These are phyloP conservation scores for Pelargonium fulgidum DNA, from an alignment of 441 rosid genomes.

Conservation along the genomic window DNA sequence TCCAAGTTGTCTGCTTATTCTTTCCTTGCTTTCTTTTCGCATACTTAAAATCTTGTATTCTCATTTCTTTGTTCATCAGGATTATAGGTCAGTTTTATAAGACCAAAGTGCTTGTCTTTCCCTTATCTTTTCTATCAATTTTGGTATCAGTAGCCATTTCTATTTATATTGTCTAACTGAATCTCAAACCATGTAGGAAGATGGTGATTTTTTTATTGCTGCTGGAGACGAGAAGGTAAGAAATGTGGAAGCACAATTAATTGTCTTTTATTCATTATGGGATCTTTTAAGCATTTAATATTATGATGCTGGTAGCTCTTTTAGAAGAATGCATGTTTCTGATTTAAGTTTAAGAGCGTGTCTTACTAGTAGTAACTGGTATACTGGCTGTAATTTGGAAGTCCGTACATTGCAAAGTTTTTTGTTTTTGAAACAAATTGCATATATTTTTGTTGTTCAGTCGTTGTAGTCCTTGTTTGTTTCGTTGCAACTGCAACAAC, in stretches of 20 bases:
- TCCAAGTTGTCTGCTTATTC: neutral
- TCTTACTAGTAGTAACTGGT: neutral
- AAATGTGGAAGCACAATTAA: conserved; percentile 22
- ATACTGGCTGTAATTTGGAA: neutral
- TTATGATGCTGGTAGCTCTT: conserved; percentile 9
- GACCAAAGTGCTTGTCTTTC: neutral
- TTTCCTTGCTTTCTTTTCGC: neutral
- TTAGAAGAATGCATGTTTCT: neutral
- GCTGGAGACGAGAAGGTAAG: conserved; percentile 76
- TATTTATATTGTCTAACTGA: neutral
- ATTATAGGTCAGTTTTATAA: neutral
- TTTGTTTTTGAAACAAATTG: too few relatives aligned
- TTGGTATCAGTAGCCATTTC: neutral
- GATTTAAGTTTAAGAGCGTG: neutral
- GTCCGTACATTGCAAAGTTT: neutral
- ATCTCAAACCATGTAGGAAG: conserved; percentile 61
- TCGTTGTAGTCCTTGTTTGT: neutral
- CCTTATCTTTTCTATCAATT: neutral
- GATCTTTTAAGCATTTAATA: conserved; percentile 7
- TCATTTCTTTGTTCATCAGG: neutral
- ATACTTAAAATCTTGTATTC: neutral
- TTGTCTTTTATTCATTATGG: conserved; percentile 13
- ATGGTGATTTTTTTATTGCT: conserved; percentile 74
- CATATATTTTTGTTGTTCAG: neutral
- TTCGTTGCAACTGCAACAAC: neutral